Evolutionary conservation across 805 yeast species (phyloP).

Genomic region (Pichia cabralensis): DNA sequence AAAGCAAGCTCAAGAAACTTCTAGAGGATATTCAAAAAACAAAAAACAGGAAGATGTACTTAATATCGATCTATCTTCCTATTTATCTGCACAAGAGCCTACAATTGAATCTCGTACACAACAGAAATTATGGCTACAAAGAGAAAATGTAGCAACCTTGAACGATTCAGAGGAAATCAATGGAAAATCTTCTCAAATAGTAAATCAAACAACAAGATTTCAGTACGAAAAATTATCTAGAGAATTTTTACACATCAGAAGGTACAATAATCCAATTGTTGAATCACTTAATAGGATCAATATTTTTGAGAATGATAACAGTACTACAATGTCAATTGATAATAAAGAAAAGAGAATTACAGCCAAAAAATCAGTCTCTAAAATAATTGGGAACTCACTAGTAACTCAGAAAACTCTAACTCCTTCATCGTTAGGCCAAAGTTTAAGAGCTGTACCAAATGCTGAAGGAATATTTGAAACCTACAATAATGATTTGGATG

Average conservation of each 20-base stretch:
- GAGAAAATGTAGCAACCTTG: constrained; percentile 51
- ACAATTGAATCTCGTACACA: constrained; percentile 65
- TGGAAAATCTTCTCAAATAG: constrained; percentile 19
- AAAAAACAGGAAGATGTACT: not conserved
- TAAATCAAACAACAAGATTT: constrained; percentile 43
- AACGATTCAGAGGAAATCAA: constrained; percentile 35
- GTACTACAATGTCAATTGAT: no score
- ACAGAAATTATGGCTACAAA: constrained; percentile 73
- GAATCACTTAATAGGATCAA: constrained; percentile 52
- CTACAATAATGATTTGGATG: no score
- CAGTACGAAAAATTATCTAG: constrained; percentile 71
- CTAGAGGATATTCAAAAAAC: no score
- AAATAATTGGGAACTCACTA: no score
- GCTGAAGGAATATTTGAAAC: no score
- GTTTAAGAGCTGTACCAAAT: no score
- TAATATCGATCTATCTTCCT: constrained; percentile 13
- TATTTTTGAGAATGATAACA: no score
- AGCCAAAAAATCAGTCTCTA: no score
- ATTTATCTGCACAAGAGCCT: constrained; percentile 27
- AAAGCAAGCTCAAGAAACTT: no score
- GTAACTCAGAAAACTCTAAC: no score
- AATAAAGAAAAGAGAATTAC: not conserved
- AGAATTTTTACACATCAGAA: constrained; percentile 59
- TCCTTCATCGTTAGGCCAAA: no score
- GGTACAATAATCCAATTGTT: constrained; percentile 61